phyloP scores from a whole-genome alignment of 2,329 filamentous ascomycete species.

The Aspergillus luchuensis region DNA sequence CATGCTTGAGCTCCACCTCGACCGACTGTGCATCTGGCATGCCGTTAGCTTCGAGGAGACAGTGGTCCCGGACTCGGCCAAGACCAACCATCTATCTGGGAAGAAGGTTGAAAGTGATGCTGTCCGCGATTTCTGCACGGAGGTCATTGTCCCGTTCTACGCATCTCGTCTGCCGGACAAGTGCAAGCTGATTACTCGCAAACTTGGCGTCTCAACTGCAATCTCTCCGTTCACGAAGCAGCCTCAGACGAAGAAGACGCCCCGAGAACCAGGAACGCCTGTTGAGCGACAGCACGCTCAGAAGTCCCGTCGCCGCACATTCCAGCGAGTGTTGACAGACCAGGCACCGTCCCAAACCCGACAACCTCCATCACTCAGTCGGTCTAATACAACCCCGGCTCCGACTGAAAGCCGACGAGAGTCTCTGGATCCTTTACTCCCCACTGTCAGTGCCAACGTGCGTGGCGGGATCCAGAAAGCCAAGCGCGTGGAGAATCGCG shows the following conservation, averaged over 20 bases:
- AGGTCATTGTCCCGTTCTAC: constrained; percentile 55
- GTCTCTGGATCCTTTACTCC: constrained; percentile 43
- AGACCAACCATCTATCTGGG: constrained; percentile 29
- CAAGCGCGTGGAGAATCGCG: constrained; percentile 50
- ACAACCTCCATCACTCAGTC: constrained; percentile 39
- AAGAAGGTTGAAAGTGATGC: constrained; percentile 46
- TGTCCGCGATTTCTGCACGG: constrained; percentile 53
- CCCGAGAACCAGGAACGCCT: constrained; percentile 34
- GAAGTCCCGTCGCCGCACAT: constrained; percentile 37
- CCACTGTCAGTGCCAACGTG: constrained; percentile 38
- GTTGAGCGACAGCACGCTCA: constrained; percentile 33
- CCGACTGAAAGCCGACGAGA: constrained; percentile 45
- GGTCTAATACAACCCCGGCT: constrained; percentile 47
- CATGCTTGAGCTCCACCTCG: constrained; percentile 50
- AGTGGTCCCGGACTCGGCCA: constrained; percentile 30
- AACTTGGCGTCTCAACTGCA: constrained; percentile 48
- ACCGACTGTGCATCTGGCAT: constrained; percentile 55
- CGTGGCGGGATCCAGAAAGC: constrained; percentile 49
- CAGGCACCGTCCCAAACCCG: constrained; percentile 36
- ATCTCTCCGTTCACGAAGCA: constrained; percentile 40
- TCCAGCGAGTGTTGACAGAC: constrained; percentile 52
- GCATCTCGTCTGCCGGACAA: constrained; percentile 50
- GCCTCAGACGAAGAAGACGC: constrained; percentile 32
- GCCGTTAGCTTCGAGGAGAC: constrained; percentile 47
- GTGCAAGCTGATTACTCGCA: constrained; percentile 49